These are phyloP conservation scores for Escallonia rubra DNA, from an alignment of 129 eudicot species.

Conservation along the genomic window DNA sequence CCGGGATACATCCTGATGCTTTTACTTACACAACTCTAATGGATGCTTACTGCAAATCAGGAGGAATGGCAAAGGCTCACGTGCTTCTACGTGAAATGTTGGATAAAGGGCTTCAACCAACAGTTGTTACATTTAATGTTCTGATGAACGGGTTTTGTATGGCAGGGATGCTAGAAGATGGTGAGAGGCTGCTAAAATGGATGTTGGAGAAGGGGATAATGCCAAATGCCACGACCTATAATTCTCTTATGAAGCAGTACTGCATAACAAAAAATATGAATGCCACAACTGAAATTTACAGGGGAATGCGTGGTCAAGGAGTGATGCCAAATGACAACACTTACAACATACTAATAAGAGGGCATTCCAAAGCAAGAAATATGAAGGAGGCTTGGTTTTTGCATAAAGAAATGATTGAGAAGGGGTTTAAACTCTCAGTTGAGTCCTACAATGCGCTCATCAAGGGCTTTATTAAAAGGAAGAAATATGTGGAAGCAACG, in stretches of 20 bases:
- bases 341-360: conserved; percentile 69
- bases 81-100: conserved; percentile 72
- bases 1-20: conserved; percentile 60
- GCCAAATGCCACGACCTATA: conserved; percentile 86
- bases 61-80: conserved; percentile 70
- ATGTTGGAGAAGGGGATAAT: conserved; percentile 79
- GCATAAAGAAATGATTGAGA: conserved; percentile 68
- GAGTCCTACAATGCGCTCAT: conserved; percentile 69
- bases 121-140: conserved; percentile 86
- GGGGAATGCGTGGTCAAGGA: conserved; percentile 52
- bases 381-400: conserved; percentile 97
- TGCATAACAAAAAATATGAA: conserved; percentile 77
- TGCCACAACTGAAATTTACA: conserved; percentile 58
- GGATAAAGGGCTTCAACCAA: conserved; percentile 71
- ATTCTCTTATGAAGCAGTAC: conserved; percentile 83
- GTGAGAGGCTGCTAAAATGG: conserved; percentile 75
- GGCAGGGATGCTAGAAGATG: conserved; percentile 90
- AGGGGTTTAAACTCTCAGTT: conserved; percentile 49
- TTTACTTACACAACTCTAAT: conserved; percentile 81
- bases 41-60: conserved; percentile 86
- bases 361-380: conserved; percentile 88
- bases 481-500: conserved; percentile 67
- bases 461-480: conserved; percentile 76
- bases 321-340: conserved; percentile 69
- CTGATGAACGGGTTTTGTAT: conserved; percentile 87